A percentile compares a stretch with the other conserved stretches of the same genome.
Conservation (phyloP, 2,329 filamentous ascomycete genomes). For the Westerdykella sp. region DNA sequence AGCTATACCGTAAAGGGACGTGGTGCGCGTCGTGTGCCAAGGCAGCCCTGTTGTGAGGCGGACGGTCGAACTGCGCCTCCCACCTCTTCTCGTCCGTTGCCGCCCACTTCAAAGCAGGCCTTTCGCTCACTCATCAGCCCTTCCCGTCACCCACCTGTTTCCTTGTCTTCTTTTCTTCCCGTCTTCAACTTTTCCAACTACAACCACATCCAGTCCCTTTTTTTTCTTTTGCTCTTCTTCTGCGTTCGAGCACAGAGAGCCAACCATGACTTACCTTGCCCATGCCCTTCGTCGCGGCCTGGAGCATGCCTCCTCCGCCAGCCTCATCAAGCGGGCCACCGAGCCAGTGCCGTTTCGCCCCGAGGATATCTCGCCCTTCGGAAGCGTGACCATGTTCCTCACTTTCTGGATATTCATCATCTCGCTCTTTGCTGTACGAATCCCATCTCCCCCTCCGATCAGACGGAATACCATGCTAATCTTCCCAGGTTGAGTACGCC, state of each 20-base stretch:
- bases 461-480: slow-evolving; percentile 3
- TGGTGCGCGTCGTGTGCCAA: slow-evolving; percentile 8
- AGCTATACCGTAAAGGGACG: slow-evolving; percentile 8
- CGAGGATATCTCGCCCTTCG: slow-evolving; percentile 25
- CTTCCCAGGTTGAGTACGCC: slow-evolving; percentile 45
- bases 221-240: not conserved
- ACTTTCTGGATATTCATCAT: slow-evolving; percentile 39
- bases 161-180: slow-evolving; percentile 3
- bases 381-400: slow-evolving; percentile 22
- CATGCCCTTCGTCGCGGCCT: slow-evolving; percentile 29
- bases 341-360: not conserved
- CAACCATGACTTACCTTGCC: slow-evolving; percentile 17
- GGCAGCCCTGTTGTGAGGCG: slow-evolving; percentile 6
- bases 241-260: slow-evolving; percentile 2
- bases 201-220: slow-evolving; percentile 1
- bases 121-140: slow-evolving; percentile 3
- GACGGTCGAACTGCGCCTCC: slow-evolving; percentile 5
- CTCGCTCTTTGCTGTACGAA: slow-evolving; percentile 37
- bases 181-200: slow-evolving; percentile 1
- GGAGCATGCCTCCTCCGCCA: slow-evolving; percentile 18
- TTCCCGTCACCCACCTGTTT: slow-evolving; percentile 2
- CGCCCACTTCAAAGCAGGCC: not conserved
- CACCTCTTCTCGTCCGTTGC: not conserved
- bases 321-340: slow-evolving; percentile 25
- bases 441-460: not conserved